Percentiles rank a stretch among this genome's conserved stretches.
phyloP scores from a whole-genome alignment of 2,329 filamentous ascomycete genomes.

The Parascedosporium putredinis region DNA sequence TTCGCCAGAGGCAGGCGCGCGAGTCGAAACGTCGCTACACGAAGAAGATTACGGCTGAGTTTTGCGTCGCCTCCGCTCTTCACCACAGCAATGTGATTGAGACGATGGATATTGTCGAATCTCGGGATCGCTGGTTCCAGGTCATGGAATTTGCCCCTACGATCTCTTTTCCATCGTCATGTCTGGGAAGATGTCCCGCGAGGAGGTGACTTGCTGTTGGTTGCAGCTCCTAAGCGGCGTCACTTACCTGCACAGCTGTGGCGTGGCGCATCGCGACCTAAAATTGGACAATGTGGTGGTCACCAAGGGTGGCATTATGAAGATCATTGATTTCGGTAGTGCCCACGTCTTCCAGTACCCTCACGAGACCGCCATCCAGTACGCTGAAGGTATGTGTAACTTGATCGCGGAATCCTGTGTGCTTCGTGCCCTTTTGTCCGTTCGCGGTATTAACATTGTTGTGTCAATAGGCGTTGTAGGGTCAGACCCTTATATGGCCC shows the following conservation, averaged over 20 bases:
- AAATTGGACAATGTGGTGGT: conserved; percentile 98
- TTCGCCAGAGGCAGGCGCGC: conserved; percentile 81
- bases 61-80: conserved; percentile 92
- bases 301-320: conserved; percentile 94
- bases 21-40: conserved; percentile 93
- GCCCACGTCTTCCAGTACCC: conserved; percentile 96
- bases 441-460: conserved; percentile 11
- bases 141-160: conserved; percentile 96
- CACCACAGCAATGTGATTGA: conserved; percentile 98
- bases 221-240: conserved; percentile 92
- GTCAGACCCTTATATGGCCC: conserved; percentile 90
- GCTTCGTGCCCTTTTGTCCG: conserved; percentile 9
- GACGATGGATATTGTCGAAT: conserved; percentile 90
- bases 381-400: conserved; percentile 72
- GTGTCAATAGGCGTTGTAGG: conserved; percentile 49
- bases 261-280: conserved; percentile 84
- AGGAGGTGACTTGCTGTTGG: conserved; percentile 85
- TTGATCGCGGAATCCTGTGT: not conserved
- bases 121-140: conserved; percentile 91
- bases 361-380: conserved; percentile 80
- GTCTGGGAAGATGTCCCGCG: conserved; percentile 92
- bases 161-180: conserved; percentile 98
- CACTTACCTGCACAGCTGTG: conserved; percentile 89
- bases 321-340: conserved; percentile 97
- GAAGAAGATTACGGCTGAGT: conserved; percentile 96